Base-by-base conservation (phyloP, 2,329 filamentous ascomycete genomes). In the Ophiostoma himal-ulmi region DNA sequence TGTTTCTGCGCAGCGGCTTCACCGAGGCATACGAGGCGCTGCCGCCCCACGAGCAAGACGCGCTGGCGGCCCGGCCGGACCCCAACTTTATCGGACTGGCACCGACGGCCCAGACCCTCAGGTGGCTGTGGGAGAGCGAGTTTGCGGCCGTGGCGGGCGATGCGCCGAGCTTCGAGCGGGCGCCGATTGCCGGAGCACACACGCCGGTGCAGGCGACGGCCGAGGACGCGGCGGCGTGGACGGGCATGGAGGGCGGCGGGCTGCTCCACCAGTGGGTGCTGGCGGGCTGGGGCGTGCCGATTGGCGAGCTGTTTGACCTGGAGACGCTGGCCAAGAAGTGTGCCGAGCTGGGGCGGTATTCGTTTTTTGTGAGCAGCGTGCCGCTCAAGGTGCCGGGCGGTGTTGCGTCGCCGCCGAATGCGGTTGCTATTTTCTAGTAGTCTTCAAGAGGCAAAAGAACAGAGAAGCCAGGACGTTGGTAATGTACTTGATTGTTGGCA, bases 211-310 rank as follows among this genome's bases (percentile, higher is more conserved):
- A 34, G 60, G 14, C 60, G 26, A 36, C 11, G 30, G 52, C n/a
- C 14, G 52, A 10, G 13, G 52, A 57, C n/a, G 7, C 8, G 10
- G 52, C 26, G 11, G 17, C 60, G 20, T 64, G 60, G 69, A 70
- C 52, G 13, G 71, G 39, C 20, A 72, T 79, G 72, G 60, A 79
- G 77, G 14, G 73, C 39, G 73, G 72, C 69, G 74, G 71, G 13
- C 70, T 72, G 73, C 65, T 75, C 41, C 80, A 81, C 73, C 76
- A 82, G 73, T 83, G 79, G 78, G 72, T 83, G 13, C 75, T 84
- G 0, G 82, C 80, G 0, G 82, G 83, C 0, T 86, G 83, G 83
- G 84, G 84, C 0, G 78, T 84, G 78, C 82, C 83, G 0, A 82
- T 84, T 52, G 83, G 83, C 0, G 83, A 85, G 75, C 74, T 84